Evolutionary conservation across 352 stramenopile species (phyloP).

Genomic region (Aphanomyces astaci): DNA sequence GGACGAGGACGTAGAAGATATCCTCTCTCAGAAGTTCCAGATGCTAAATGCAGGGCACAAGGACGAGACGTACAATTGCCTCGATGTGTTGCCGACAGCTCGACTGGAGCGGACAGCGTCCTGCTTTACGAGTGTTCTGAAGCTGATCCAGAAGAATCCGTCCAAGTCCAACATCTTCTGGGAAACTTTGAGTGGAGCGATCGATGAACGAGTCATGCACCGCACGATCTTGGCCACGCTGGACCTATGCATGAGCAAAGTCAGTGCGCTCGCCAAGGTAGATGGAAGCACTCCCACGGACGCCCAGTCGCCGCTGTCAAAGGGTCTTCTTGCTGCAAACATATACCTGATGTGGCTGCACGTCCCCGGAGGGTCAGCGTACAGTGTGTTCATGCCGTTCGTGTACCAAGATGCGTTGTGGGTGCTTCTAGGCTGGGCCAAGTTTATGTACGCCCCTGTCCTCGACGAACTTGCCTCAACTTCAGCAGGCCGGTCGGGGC

Average conservation of each 20-base stretch:
- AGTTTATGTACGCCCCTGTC: conserved; percentile 19
- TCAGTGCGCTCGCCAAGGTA: neutral
- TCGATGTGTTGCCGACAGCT: neutral
- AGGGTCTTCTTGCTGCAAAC: conserved; percentile 60
- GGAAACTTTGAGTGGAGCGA: neutral
- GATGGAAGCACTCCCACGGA: neutral
- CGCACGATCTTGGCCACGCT: neutral
- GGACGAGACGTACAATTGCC: neutral
- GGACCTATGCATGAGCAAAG: conserved; percentile 4
- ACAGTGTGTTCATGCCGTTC: conserved; percentile 79
- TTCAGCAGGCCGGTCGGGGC: neutral
- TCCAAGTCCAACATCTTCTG: neutral
- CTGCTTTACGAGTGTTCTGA: neutral
- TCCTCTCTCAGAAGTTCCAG: conserved; percentile 2
- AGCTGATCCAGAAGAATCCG: neutral
- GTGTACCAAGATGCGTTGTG: conserved; percentile 77
- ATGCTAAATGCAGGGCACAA: neutral
- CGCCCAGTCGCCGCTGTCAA: conserved; percentile 29
- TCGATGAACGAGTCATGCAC: neutral
- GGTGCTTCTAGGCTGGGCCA: conserved; percentile 64
- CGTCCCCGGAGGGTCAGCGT: conserved; percentile 65
- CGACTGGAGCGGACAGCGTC: neutral
- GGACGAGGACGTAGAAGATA: conserved; percentile 6
- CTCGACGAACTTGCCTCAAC: neutral
- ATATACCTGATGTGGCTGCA: conserved; percentile 76